phyloP scores from a whole-genome alignment of 306 rosid species.

The Corylus heterophylla region DNA sequence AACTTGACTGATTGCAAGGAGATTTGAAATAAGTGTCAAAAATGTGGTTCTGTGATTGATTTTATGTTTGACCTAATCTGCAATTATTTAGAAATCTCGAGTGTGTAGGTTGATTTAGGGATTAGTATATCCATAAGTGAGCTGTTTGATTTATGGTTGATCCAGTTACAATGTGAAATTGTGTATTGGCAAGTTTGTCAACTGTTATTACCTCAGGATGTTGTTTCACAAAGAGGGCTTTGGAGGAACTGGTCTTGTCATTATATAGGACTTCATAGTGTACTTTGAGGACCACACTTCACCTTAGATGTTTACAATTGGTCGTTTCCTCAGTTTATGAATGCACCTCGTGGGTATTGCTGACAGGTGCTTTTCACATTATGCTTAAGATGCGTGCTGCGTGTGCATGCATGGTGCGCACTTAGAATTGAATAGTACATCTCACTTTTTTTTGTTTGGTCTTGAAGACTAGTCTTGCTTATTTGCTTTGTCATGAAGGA shows the following conservation, averaged over 20 bases:
- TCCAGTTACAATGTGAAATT: not conserved
- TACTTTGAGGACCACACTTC: not conserved
- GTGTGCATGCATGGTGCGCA: not conserved
- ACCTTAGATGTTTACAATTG: not conserved
- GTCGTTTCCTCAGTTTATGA: not conserved
- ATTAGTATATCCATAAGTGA: not conserved
- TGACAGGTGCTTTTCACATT: not conserved
- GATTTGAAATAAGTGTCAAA: not conserved
- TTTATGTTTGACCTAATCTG: not conserved
- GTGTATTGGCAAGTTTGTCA: not conserved
- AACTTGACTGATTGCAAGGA: not conserved
- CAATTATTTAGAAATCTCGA: not conserved
- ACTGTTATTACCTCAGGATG: not conserved
- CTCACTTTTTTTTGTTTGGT: not conserved
- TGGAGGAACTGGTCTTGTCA: not conserved
- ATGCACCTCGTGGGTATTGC: not conserved
- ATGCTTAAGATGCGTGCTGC: not conserved
- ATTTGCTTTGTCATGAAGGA: not conserved
- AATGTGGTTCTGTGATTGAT: not conserved
- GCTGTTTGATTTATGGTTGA: not conserved
- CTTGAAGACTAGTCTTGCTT: not conserved
- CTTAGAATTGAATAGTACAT: not conserved
- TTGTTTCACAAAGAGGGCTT: slow-evolving; percentile 8
- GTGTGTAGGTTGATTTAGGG: not conserved
- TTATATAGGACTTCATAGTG: not conserved